phyloP scores from a whole-genome alignment of 2,329 filamentous ascomycete species.

The Diaporthe ilicicola region DNA sequence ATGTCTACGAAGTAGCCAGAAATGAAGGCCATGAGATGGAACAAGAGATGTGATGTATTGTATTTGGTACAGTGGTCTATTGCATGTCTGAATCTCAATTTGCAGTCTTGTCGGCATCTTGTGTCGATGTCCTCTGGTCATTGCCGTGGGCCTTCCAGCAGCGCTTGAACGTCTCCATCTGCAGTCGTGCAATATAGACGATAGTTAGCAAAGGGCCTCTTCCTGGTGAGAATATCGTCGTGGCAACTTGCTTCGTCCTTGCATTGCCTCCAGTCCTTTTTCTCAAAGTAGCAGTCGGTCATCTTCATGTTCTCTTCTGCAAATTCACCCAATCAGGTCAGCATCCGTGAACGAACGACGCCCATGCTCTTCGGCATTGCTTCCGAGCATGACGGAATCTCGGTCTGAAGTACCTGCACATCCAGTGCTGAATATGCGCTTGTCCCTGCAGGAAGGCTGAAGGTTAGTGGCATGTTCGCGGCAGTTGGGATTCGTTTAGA shows the following conservation, averaged over 20 bases:
- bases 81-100: neutral
- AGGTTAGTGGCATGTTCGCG: neutral
- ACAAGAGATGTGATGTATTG: neutral
- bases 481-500: neutral
- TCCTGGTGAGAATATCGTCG: neutral
- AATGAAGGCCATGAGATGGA: neutral
- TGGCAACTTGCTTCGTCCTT: constrained; percentile 77
- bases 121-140: constrained; percentile 80
- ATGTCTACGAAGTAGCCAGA: too few relatives aligned
- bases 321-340: neutral
- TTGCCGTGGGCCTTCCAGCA: constrained; percentile 95
- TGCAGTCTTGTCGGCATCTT: constrained; percentile 61
- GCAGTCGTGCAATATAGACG: neutral
- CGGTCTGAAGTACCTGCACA: constrained; percentile 73
- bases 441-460: constrained; percentile 73
- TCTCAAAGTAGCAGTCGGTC: constrained; percentile 95
- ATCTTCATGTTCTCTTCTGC: constrained; percentile 87
- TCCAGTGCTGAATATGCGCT: constrained; percentile 96
- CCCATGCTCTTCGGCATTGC: neutral
- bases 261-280: constrained; percentile 94
- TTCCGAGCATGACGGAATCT: neutral
- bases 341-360: neutral
- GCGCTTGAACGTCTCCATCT: constrained; percentile 90
- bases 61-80: neutral
- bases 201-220: constrained; percentile 14